phyloP scores from a whole-genome alignment of 2,329 filamentous ascomycete species.

The Fusarium sp. region DNA sequence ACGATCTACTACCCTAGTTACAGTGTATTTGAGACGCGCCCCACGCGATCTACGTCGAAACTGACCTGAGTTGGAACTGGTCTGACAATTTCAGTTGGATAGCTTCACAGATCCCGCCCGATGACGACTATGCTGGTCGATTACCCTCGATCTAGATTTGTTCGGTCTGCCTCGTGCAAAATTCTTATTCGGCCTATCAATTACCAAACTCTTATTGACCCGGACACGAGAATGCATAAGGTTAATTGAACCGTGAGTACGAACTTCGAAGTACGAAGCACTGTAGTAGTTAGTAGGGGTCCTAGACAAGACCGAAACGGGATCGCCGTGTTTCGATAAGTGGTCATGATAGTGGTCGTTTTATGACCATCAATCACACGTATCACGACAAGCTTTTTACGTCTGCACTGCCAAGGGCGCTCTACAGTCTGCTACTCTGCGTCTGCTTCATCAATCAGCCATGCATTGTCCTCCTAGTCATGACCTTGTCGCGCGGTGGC shows the following conservation, averaged over 20 bases:
- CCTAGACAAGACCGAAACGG: constrained; percentile 30
- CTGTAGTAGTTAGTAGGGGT: constrained; percentile 8
- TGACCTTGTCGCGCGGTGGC: constrained; percentile 33
- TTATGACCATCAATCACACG: constrained; percentile 22
- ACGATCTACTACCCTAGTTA: constrained; percentile 15
- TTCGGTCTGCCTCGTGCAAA: constrained; percentile 22
- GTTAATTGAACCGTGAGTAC: constrained; percentile 33
- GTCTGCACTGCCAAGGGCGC: constrained; percentile 1
- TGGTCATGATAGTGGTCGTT: constrained; percentile 28
- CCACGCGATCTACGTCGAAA: constrained; percentile 37
- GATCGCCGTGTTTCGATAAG: constrained; percentile 41
- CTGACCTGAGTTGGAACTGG: constrained; percentile 29
- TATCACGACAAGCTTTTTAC: constrained; percentile 26
- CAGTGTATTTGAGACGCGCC: constrained; percentile 28
- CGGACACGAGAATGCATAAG: constrained; percentile 34
- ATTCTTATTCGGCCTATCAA: constrained; percentile 14
- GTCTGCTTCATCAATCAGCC: background rate
- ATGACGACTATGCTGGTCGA: constrained; percentile 30
- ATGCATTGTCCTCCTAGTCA: background rate
- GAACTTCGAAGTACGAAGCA: too few species aligned
- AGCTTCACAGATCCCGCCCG: constrained; percentile 33
- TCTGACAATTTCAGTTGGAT: constrained; percentile 34
- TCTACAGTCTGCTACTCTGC: constrained; percentile 1
- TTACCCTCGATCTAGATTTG: constrained; percentile 20
- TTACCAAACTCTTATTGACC: constrained; percentile 15